Evolutionary conservation across 2,329 filamentous ascomycete genomes (phyloP).

Genomic region (Aspergillus quadricinctus): DNA sequence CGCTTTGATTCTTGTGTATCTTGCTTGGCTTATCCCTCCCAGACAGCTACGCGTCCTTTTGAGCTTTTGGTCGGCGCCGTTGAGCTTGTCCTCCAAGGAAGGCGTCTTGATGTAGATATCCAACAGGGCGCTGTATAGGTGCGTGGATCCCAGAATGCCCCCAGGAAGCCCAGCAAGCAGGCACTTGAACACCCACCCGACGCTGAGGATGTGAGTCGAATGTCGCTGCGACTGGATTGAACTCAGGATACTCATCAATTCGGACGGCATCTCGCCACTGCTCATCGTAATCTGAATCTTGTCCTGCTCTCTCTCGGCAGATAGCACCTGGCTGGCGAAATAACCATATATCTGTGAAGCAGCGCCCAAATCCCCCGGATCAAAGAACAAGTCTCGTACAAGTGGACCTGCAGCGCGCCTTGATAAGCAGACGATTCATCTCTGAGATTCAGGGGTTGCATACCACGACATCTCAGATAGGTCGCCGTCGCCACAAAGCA

Average conservation of each 20-base stretch:
- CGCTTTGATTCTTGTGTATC: conserved; percentile 26
- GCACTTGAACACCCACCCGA: conserved; percentile 33
- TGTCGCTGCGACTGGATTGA: conserved; percentile 10
- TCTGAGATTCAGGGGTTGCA: conserved; percentile 1
- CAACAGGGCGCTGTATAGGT: conserved; percentile 29
- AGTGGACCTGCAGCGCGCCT: conserved; percentile 20
- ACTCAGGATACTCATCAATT: conserved; percentile 12
- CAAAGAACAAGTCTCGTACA: conserved; percentile 31
- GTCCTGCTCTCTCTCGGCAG: conserved; percentile 30
- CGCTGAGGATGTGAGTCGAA: conserved; percentile 24
- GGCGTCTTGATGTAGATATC: conserved; percentile 23
- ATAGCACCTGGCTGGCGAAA: conserved; percentile 37
- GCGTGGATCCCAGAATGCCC: conserved; percentile 35
- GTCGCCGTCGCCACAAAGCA: conserved; percentile 40
- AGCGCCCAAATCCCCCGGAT: conserved; percentile 31
- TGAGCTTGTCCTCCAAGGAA: conserved; percentile 10
- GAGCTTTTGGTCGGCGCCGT: neutral
- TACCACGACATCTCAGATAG: conserved; percentile 36
- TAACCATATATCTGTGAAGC: conserved; percentile 37
- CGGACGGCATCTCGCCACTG: conserved; percentile 27
- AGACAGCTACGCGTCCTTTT: conserved; percentile 18
- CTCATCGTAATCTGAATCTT: conserved; percentile 34
- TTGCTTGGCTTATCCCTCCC: conserved; percentile 13
- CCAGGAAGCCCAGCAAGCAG: conserved; percentile 35
- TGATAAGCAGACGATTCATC: neutral